Conservation (phyloP, 2,329 filamentous ascomycete species). For the Cercospora sp. region DNA sequence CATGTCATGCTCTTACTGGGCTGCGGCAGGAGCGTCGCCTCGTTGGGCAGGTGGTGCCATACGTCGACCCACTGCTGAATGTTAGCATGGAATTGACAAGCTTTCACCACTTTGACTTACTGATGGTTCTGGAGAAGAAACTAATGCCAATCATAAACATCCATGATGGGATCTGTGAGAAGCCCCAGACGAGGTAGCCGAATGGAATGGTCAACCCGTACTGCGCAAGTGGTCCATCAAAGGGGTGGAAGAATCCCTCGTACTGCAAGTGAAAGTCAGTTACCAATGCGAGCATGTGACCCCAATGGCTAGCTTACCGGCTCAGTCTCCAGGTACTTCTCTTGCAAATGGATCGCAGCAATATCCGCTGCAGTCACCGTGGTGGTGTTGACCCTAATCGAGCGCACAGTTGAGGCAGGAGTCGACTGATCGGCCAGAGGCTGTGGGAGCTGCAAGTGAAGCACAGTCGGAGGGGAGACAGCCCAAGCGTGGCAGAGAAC, state of each 20-base stretch:
- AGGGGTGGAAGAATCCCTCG: constrained; percentile 73
- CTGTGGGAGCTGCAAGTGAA: constrained; percentile 63
- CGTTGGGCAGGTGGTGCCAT: constrained; percentile 4
- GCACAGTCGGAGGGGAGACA: constrained; percentile 63
- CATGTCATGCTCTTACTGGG: constrained; percentile 2
- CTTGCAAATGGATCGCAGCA: constrained; percentile 60
- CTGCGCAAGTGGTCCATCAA: constrained; percentile 66
- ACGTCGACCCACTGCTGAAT: constrained; percentile 12
- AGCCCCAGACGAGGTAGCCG: constrained; percentile 66
- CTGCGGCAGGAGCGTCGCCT: constrained; percentile 9
- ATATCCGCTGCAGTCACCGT: constrained; percentile 66
- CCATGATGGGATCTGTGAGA: constrained; percentile 66
- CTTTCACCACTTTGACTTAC: not conserved
- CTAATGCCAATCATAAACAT: constrained; percentile 74
- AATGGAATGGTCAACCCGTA: constrained; percentile 63
- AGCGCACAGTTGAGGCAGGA: constrained; percentile 63
- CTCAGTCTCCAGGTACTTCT: constrained; percentile 53
- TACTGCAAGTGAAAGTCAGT: constrained; percentile 37
- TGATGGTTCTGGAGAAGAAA: constrained; percentile 70
- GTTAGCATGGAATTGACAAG: not conserved
- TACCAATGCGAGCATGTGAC: not conserved
- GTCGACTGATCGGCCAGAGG: constrained; percentile 64
- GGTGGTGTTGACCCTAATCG: constrained; percentile 68
- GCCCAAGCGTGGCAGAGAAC: constrained; percentile 76
- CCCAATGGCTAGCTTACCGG: constrained; percentile 28